A percentile compares a stretch with the other conserved stretches of the same genome.
Evolutionary conservation across 2,329 filamentous ascomycete genomes (phyloP).

Genomic region (Phaeosphaeriaceae sp.): DNA sequence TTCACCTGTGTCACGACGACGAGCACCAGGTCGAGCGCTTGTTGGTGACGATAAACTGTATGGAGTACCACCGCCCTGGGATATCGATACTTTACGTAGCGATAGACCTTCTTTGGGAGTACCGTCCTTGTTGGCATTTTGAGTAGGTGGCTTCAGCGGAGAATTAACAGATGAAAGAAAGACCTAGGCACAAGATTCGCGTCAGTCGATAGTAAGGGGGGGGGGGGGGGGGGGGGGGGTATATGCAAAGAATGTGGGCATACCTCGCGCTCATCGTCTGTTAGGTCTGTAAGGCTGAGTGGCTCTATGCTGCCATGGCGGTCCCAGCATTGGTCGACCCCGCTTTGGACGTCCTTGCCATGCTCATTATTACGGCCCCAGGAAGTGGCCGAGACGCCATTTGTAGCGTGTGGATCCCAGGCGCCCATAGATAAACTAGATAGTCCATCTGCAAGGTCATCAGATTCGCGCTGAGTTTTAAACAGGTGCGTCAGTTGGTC

Average conservation of each 20-base stretch:
- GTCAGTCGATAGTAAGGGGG: constrained; percentile 18
- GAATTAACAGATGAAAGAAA: constrained; percentile 92
- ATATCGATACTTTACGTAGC: constrained; percentile 82
- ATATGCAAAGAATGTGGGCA: constrained; percentile 28
- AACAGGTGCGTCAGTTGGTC: constrained; percentile 81
- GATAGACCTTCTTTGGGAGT: constrained; percentile 63
- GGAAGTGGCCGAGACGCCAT: constrained; percentile 62
- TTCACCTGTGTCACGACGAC: constrained; percentile 86
- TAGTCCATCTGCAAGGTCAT: constrained; percentile 64
- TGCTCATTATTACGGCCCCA: constrained; percentile 81
- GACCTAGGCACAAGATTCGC: constrained; percentile 58
- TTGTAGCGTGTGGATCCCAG: constrained; percentile 79
- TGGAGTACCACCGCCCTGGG: constrained; percentile 67
- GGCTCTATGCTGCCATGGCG: constrained; percentile 71
- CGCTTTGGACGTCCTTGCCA: constrained; percentile 72
- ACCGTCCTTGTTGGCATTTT: constrained; percentile 67
- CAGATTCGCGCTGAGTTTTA: constrained; percentile 62
- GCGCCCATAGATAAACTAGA: constrained; percentile 73
- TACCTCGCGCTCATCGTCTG: constrained; percentile 70
- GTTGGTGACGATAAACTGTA: constrained; percentile 78
- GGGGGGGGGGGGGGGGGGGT: background rate
- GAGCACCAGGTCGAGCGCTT: constrained; percentile 72
- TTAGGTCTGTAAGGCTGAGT: constrained; percentile 75
- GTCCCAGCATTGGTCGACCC: constrained; percentile 95
- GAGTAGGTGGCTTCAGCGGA: constrained; percentile 81